phyloP scores from a whole-genome alignment of 1,284 basidiomycete genomes.

The Bjerkandera adusta region DNA sequence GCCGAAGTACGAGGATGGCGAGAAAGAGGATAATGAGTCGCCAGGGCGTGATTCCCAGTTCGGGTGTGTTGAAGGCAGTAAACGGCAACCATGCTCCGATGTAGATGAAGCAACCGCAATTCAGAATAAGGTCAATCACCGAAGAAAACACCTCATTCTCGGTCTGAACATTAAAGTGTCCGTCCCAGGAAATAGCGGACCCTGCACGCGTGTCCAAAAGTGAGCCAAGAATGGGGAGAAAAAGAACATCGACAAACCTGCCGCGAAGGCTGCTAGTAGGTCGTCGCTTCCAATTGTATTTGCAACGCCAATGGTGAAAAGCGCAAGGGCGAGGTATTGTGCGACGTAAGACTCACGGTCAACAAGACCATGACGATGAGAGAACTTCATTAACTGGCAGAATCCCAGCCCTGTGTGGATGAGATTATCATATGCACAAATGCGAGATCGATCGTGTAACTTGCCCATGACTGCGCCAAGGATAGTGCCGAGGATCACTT shows the following conservation, averaged over 20 bases:
- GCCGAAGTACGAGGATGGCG: conserved; percentile 65
- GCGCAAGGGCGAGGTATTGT: conserved; percentile 82
- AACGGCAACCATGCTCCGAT: conserved; percentile 92
- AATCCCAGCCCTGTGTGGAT: conserved; percentile 57
- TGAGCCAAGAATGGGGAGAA: background rate
- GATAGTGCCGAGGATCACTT: conserved; percentile 80
- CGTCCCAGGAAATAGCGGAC: conserved; percentile 92
- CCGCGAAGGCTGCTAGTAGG: conserved; percentile 88
- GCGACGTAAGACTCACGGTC: conserved; percentile 92
- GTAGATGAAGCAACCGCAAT: conserved; percentile 87
- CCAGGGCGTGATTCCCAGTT: conserved; percentile 71
- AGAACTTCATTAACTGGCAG: conserved; percentile 80
- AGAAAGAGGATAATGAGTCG: conserved; percentile 70
- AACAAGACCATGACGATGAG: conserved; percentile 74
- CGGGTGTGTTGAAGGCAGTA: conserved; percentile 56
- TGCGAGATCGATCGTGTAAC: conserved; percentile 9
- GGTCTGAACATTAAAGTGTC: conserved; percentile 83
- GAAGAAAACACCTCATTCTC: conserved; percentile 87
- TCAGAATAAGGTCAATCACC: conserved; percentile 84
- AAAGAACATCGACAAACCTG: conserved; percentile 52
- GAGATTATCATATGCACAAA: background rate
- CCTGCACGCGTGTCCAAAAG: conserved; percentile 44
- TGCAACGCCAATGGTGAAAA: conserved; percentile 73
- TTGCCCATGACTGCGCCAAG: conserved; percentile 76
- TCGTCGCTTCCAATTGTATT: conserved; percentile 78